These are phyloP conservation scores for Pyronema domesticum DNA, from an alignment of 495 filamentous ascomycete species.

Conservation along the genomic window DNA sequence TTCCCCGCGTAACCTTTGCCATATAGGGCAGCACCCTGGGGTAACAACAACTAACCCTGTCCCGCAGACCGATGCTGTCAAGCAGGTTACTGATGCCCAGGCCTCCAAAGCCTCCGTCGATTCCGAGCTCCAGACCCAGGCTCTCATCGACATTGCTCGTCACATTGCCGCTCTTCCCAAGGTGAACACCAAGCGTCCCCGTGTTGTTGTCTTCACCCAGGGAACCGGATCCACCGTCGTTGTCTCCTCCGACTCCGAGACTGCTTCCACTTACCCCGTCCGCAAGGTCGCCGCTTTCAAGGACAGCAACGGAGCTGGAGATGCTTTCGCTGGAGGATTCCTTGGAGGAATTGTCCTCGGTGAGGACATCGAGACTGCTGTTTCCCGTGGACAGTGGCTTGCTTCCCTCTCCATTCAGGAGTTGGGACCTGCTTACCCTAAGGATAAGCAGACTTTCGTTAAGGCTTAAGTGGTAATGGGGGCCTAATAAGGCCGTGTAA, in stretches of 20 bases:
- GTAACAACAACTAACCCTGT: constrained; percentile 13
- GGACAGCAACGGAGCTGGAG: constrained; percentile 94
- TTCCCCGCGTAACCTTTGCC: too few species aligned
- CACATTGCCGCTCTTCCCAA: constrained; percentile 74
- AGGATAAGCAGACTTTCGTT: constrained; percentile 18
- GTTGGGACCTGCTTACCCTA: constrained; percentile 65
- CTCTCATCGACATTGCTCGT: constrained; percentile 76
- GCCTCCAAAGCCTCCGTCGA: too few species aligned
- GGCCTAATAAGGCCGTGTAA: not conserved
- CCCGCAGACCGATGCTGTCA: not conserved
- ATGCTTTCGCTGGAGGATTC: constrained; percentile 93
- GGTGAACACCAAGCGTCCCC: constrained; percentile 60
- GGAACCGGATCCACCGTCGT: constrained; percentile 78
- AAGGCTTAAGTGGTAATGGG: not conserved
- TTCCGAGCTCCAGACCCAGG: constrained; percentile 33
- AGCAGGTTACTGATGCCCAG: too few species aligned
- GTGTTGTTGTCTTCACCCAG: constrained; percentile 82
- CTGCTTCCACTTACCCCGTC: constrained; percentile 59
- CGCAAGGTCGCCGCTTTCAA: constrained; percentile 50
- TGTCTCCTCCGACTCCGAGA: constrained; percentile 40
- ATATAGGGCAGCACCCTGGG: not conserved
- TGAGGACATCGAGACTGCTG: constrained; percentile 50
- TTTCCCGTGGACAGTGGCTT: constrained; percentile 92
- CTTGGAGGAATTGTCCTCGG: constrained; percentile 72
- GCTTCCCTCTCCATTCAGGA: constrained; percentile 83